Evolutionary conservation across 306 rosid species (phyloP).

Genomic region (Quercus parvula): DNA sequence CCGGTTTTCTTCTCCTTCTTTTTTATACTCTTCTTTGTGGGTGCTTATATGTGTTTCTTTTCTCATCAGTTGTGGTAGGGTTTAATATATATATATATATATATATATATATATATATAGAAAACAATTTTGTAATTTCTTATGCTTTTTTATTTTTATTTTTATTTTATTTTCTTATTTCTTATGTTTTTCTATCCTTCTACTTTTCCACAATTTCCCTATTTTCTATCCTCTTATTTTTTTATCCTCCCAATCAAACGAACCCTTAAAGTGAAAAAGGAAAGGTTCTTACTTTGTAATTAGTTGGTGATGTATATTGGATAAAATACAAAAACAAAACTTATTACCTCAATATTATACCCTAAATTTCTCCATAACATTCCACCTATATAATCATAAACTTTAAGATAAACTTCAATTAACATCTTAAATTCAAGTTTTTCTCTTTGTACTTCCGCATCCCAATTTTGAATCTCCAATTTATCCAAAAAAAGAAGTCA

Average conservation of each 20-base stretch:
- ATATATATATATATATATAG: too few species aligned
- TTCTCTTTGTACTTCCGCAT: neutral
- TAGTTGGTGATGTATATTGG: neutral
- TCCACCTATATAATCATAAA: neutral
- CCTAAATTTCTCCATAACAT: neutral
- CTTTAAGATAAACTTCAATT: neutral
- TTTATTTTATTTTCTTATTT: too few species aligned
- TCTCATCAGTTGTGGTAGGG: too few species aligned
- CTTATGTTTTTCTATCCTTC: too few species aligned
- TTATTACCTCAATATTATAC: neutral
- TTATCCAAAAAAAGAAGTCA: neutral
- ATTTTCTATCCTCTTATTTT: too few species aligned
- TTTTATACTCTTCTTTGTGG: too few species aligned
- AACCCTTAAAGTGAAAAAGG: neutral
- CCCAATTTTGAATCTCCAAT: neutral
- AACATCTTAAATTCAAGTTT: neutral
- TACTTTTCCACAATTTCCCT: too few species aligned
- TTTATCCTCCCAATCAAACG: too few species aligned
- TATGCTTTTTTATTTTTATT: too few species aligned
- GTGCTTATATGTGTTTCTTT: too few species aligned
- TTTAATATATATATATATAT: too few species aligned
- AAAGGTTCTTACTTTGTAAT: neutral
- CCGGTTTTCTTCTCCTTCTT: rapidly evolving
- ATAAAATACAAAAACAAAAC: neutral
- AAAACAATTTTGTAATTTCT: too few species aligned